These are phyloP conservation scores for Xylaria telfairii DNA, from an alignment of 495 filamentous ascomycete species.

Conservation along the genomic window DNA sequence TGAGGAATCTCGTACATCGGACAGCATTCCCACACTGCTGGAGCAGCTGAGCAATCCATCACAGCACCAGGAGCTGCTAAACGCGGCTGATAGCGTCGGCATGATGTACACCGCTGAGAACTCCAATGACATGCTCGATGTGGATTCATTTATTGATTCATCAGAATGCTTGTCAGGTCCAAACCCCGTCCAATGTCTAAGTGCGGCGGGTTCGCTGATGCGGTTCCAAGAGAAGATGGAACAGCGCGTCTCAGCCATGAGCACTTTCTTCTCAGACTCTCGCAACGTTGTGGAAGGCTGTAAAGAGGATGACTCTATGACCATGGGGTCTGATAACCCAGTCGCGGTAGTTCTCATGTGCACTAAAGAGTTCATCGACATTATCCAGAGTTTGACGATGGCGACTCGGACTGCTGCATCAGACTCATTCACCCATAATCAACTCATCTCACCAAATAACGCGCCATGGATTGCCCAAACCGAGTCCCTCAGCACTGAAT, in stretches of 20 bases:
- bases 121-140: slow-evolving; percentile 1
- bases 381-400: slow-evolving; percentile 23
- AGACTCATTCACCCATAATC: neutral
- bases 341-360: slow-evolving; percentile 2
- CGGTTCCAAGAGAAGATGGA: slow-evolving; percentile 21
- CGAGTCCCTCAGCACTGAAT: slow-evolving; percentile 19
- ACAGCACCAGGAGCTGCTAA: slow-evolving; percentile 2
- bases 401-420: neutral
- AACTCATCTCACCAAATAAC: neutral
- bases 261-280: slow-evolving; percentile 9
- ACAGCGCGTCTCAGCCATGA: slow-evolving; percentile 6
- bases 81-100: neutral
- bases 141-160: slow-evolving; percentile 4
- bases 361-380: slow-evolving; percentile 22
- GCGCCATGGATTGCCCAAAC: neutral
- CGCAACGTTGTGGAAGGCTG: slow-evolving; percentile 9
- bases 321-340: slow-evolving; percentile 2
- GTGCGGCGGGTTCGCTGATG: slow-evolving; percentile 5
- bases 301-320: neutral
- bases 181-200: neutral
- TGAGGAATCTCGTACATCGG: too few species aligned
- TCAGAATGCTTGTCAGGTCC: neutral
- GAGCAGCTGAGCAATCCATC: slow-evolving; percentile 1
- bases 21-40: too few species aligned
- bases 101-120: slow-evolving; percentile 6